Base-by-base conservation (phyloP, 306 rosid genomes). In the Quercus bicolor region DNA sequence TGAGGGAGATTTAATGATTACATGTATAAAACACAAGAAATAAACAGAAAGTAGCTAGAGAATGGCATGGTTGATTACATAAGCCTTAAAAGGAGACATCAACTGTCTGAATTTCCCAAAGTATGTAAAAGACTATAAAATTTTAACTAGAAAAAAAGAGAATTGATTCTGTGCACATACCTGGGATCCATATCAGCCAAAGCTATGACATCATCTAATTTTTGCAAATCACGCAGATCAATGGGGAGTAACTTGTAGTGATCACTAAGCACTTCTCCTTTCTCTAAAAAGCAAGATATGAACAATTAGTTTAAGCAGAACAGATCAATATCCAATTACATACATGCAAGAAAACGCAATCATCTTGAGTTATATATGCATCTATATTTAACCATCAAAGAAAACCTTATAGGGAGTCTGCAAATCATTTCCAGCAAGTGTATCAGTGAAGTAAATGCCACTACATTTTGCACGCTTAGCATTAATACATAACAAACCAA, bases 191-290 rank as follows among this genome's bases (percentile, higher is more conserved):
- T 84, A 78, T 74, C 84, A 79, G 99, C 91, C 84, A 88, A 79
- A 72, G 90, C 60, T 80, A 93, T 80, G 77, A 93, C 78, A 76
- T 89, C 88, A 57, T 78, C 81, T 84, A 96, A 89, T 37, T 89
- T 79, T 76, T 79, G 81, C 59, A 69, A 70, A 74, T 93, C 89
- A 15, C 98, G 92, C 81, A 96, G 81, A 86, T 96, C 98, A 75
- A 87, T 86, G 66, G 98, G 99, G 34, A 96, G 92, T 66, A 93
- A 87, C 83, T 91, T 96, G 76, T 96, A 96, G 69, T 90, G 91
- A 73, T 90, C 97, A 57, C 98, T 80, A 76, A 85, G 57, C 76
- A 92, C 97, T 88, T 96, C 97, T 78, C 98, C 99, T 81, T 84
- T 92, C 80, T 93, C 99, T 96, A 88, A 78, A 89, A 77, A 81